Base-by-base conservation (phyloP, 208 protist genomes). In the Acanthamoeba rhysodes region DNA sequence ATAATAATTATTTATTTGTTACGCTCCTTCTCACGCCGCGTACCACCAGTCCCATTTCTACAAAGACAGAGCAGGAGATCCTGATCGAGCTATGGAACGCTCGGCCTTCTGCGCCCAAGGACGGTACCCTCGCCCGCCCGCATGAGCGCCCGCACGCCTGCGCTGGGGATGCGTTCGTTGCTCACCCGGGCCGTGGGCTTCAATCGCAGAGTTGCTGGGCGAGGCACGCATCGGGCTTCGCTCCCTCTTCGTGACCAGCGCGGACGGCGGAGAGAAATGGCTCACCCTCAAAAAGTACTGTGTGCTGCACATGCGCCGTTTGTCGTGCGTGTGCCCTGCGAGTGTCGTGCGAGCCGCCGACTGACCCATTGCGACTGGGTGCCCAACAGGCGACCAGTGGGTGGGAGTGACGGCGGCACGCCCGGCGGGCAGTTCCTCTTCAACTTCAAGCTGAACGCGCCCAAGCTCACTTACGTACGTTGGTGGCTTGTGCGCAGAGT, bases 41-140 rank as follows among this genome's bases (percentile, higher is more conserved):
- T 22, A 9, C 70, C 70, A 10, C 10, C 37, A 84, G 74, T 84
- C 20, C 74, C 45, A 57, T 84, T 29, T 50, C 29, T n/a, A 57
- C 82, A 20, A 90, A 90, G 57, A 62, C 48, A 20, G 82, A 90
- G 48, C 82, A 90, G 34, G 82, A 90, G 57, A n/a, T 90, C 29
- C 82, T 90, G 18, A 34, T 90, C 29, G 82, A 90, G 57, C 53
- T 90, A 16, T 90, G 82, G 82, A 90, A 90, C 57, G 48, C 53
- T 12, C 48, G 57, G n/a, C 72, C 72, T 45, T 32, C 37, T 14
- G 82, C 53, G 14, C 82, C 48, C 48, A 90, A 57, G 48, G 57
- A 90, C 34, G 82, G 82, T 90, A 90, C 57, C 14, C 14, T 24
- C 20, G 22, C 14, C 57, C 57, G 37, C 37, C 37, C 37, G 37